Conservation (phyloP, 345 rosid genomes). For the Camelina neglecta region DNA sequence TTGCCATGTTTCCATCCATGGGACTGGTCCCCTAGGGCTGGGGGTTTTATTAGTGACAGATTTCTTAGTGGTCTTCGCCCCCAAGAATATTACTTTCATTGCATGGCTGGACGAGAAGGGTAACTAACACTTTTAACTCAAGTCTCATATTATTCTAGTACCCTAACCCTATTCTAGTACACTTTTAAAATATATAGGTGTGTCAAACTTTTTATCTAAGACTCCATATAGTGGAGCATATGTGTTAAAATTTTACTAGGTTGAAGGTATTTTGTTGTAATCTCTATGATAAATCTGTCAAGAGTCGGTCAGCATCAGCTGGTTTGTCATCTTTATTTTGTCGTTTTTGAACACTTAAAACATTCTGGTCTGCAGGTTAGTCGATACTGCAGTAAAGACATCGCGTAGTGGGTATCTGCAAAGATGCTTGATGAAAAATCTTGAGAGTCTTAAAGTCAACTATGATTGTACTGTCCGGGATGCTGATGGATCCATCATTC, state of each 20-base stretch:
- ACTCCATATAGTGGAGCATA: not conserved
- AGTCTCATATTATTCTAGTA: constrained; percentile 5
- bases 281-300: constrained; percentile 11
- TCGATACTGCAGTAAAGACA: constrained; percentile 98
- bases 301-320: constrained; percentile 6
- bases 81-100: constrained; percentile 99
- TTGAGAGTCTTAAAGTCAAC: constrained; percentile 83
- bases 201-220: not conserved
- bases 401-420: constrained; percentile 99
- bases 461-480: constrained; percentile 98
- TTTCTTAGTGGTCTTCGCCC: constrained; percentile 99
- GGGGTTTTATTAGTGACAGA: constrained; percentile 94
- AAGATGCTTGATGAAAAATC: constrained; percentile 95
- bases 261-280: constrained; percentile 11
- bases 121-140: constrained; percentile 40
- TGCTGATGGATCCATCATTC: constrained; percentile 91
- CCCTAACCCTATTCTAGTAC: too few relatives aligned
- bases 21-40: constrained; percentile 99
- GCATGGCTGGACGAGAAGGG: constrained; percentile 99
- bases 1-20: constrained; percentile 94
- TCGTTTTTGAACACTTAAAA: constrained; percentile 15
- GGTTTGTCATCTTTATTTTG: constrained; percentile 16
- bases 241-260: constrained; percentile 8
- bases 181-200: not conserved
- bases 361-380: constrained; percentile 63